A percentile compares a stretch with the other conserved stretches of the same genome.
Evolutionary conservation across 2,329 filamentous ascomycete species (phyloP).

Genomic region (Fusarium verticillioides): DNA sequence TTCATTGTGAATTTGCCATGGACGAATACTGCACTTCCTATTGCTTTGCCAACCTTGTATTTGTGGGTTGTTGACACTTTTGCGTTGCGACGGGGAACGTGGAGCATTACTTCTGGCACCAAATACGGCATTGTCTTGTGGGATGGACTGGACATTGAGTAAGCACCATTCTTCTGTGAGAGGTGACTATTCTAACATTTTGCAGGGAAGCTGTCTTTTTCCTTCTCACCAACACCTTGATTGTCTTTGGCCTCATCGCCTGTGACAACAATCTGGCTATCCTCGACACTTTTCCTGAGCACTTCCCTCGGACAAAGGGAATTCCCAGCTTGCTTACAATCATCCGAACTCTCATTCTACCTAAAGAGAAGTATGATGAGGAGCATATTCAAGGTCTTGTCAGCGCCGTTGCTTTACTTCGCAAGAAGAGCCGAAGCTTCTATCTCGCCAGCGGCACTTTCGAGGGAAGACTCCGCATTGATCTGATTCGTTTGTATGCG

Average conservation of each 20-base stretch:
- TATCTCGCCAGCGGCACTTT: conserved; percentile 78
- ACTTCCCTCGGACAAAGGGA: conserved; percentile 62
- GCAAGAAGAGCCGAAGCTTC: conserved; percentile 77
- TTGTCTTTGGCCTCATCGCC: conserved; percentile 75
- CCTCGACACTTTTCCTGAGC: conserved; percentile 68
- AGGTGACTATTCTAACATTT: background rate
- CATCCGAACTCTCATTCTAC: conserved; percentile 60
- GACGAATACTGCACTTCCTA: conserved; percentile 67
- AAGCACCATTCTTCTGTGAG: fast-evolving
- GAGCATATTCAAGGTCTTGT: conserved; percentile 66
- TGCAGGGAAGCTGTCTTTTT: conserved; percentile 75
- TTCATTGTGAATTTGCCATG: conserved; percentile 70
- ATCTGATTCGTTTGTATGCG: conserved; percentile 76
- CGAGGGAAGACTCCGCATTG: conserved; percentile 72
- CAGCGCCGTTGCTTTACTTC: conserved; percentile 67
- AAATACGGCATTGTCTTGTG: conserved; percentile 73
- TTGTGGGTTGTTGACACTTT: conserved; percentile 79
- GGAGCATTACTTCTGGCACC: conserved; percentile 75
- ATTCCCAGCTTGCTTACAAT: conserved; percentile 44
- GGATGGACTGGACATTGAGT: conserved; percentile 74
- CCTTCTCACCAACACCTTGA: conserved; percentile 73
- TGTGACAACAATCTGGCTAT: conserved; percentile 77
- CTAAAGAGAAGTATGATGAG: conserved; percentile 65
- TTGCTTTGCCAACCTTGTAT: conserved; percentile 73
- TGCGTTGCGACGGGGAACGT: conserved; percentile 74